Conservation (phyloP, 345 rosid genomes). For the Raphanus raphanistrum region DNA sequence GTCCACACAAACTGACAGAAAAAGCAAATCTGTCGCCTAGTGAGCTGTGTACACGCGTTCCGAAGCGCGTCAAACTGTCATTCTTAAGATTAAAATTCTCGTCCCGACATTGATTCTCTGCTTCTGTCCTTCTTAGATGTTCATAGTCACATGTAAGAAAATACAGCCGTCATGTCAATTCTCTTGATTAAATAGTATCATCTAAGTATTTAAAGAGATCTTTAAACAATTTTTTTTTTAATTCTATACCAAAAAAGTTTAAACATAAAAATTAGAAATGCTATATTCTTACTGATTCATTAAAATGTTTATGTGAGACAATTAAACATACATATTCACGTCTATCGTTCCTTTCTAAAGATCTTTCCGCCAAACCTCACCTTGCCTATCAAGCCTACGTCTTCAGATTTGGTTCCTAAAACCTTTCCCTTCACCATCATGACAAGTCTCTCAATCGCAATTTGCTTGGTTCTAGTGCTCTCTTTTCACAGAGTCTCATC, state of each 20-base stretch:
- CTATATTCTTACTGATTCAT: neutral
- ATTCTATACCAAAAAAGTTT: neutral
- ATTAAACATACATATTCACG: neutral
- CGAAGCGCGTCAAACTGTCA: constrained; percentile 29
- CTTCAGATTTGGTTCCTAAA: neutral
- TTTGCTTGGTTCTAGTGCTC: neutral
- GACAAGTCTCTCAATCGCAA: neutral
- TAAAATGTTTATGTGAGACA: neutral
- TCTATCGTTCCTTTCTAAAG: neutral
- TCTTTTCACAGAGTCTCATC: neutral
- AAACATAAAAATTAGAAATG: neutral
- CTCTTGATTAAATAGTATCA: neutral
- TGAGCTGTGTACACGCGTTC: constrained; percentile 26
- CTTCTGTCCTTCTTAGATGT: constrained; percentile 27
- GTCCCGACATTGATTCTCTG: constrained; percentile 41
- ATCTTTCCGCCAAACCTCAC: constrained; percentile 8
- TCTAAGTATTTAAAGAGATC: neutral
- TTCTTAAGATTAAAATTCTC: constrained; percentile 23
- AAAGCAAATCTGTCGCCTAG: constrained; percentile 27
- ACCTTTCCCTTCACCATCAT: neutral
- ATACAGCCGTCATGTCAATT: constrained; percentile 23
- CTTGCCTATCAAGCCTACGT: neutral
- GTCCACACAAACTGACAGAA: constrained; percentile 33
- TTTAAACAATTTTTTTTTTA: neutral
- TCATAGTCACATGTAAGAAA: constrained; percentile 25